A percentile compares a stretch with the other conserved stretches of the same genome.
Conservation (phyloP, 768 basidiomycete species). For the Mycena metata region DNA sequence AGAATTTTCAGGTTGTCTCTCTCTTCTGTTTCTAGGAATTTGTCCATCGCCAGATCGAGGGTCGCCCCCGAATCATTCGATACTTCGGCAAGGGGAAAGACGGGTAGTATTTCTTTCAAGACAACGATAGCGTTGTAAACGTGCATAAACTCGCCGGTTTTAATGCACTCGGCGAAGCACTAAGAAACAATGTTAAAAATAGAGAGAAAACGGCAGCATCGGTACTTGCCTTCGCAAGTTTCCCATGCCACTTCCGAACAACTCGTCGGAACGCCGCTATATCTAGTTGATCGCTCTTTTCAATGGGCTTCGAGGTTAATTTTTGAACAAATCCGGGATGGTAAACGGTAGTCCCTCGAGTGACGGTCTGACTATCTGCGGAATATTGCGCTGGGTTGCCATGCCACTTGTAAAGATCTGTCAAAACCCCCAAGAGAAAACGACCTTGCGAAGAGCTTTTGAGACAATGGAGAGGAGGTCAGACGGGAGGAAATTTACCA, state of each 20-base stretch:
- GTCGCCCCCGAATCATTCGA: slow-evolving; percentile 63
- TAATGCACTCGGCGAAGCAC: slow-evolving; percentile 86
- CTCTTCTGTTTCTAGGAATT: slow-evolving; percentile 79
- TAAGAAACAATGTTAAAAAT: slow-evolving; percentile 46
- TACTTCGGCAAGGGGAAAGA: slow-evolving; percentile 83
- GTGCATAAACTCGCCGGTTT: slow-evolving; percentile 95
- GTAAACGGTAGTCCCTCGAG: slow-evolving; percentile 68
- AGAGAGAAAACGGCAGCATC: neutral
- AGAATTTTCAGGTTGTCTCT: slow-evolving; percentile 89
- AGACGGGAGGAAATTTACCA: slow-evolving; percentile 60
- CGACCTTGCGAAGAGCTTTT: slow-evolving; percentile 67
- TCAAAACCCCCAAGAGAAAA: slow-evolving; percentile 84
- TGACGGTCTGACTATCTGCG: slow-evolving; percentile 78
- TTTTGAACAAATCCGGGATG: slow-evolving; percentile 80
- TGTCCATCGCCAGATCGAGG: slow-evolving; percentile 73
- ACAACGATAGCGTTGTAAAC: slow-evolving; percentile 97
- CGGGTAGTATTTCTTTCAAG: slow-evolving; percentile 89
- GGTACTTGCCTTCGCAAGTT: slow-evolving; percentile 71
- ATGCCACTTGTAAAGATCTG: slow-evolving; percentile 86
- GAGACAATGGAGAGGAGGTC: neutral
- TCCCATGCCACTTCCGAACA: slow-evolving; percentile 87
- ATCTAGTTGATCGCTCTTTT: slow-evolving; percentile 67
- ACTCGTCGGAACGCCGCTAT: slow-evolving; percentile 81
- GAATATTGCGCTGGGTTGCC: slow-evolving; percentile 78
- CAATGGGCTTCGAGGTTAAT: slow-evolving; percentile 60